Base-by-base conservation (phyloP, 2,329 filamentous ascomycete genomes). In the Trematosphaeria pertusa region DNA sequence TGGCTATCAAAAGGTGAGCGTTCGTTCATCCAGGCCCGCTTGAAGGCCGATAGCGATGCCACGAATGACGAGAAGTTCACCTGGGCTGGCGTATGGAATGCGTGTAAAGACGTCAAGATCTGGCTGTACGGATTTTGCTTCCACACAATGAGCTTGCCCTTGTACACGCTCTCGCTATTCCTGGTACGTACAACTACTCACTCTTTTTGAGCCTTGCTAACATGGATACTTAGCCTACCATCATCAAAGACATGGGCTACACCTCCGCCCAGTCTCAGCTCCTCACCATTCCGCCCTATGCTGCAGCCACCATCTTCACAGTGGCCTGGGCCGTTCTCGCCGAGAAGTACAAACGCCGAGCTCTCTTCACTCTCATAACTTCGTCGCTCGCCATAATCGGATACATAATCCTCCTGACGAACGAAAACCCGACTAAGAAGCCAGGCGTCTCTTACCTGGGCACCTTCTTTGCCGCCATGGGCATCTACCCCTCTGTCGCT, bases 11-110 rank as follows among this genome's bases (percentile, higher is more conserved):
- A 80, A 2, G 61, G 73, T 2, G 77, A 81, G 51, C 74, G 84
- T 1, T 71, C 75, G 0, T 83, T 80, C 46, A 81, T 91, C 37
- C 78, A 83, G 17, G 75, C 79, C 8, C 82, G 88, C 0, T 76
- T 92, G 0, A 82, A 83, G 8, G 78, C 80, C 4, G 87, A 91
- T 56, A 85, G 81, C 52, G 87, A 91, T 60, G 84, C 87, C 0
- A 89, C 84, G 0, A 81, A 85, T 4, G 75, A 86, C 37, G 88
- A 93, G 55, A 63, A 73, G 0, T 91, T 92, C 60, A 81, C 73
- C 3, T 92, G 88, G 89, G 67, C 56, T 0, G 84, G 85, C 15
- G 88, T 91, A 0, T 46, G 69, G 18, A 75, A 81, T 14, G 87
- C 88, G 0, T 67, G 89, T 31, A 81, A 77, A 41, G 69, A 72